phyloP scores from a whole-genome alignment of 176 grass and related monocot species.

The Zea luxurians region DNA sequence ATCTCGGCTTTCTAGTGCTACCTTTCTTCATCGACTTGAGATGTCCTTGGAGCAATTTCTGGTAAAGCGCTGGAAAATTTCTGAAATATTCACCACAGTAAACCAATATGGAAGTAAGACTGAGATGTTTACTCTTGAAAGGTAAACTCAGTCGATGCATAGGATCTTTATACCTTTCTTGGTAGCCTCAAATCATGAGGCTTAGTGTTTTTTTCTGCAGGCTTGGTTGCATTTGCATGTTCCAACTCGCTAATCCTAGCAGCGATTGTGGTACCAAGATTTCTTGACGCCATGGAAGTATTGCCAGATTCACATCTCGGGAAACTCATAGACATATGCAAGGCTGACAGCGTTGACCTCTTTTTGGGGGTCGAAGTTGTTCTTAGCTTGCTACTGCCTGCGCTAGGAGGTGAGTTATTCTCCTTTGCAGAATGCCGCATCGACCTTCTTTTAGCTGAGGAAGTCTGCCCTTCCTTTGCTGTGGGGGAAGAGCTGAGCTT shows the following conservation, averaged over 20 bases:
- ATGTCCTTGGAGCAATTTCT: constrained; percentile 1
- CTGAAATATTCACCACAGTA: constrained; percentile 37
- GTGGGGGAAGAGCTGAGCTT: constrained; percentile 36
- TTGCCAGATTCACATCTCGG: constrained; percentile 31
- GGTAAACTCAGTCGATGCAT: not conserved
- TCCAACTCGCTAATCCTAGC: constrained; percentile 54
- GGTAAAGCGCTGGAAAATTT: not conserved
- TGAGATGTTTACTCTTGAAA: not conserved
- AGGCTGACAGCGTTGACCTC: constrained; percentile 26
- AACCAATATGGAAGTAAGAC: constrained; percentile 7
- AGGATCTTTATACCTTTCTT: constrained; percentile 32
- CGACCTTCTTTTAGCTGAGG: constrained; percentile 21
- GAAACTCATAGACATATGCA: constrained; percentile 39
- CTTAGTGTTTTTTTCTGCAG: not conserved
- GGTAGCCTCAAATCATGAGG: constrained; percentile 30
- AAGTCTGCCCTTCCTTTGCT: constrained; percentile 27
- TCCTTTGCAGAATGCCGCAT: constrained; percentile 46
- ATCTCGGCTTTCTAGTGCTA: constrained; percentile 9
- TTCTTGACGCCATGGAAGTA: constrained; percentile 32
- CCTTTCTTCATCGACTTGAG: constrained; percentile 41
- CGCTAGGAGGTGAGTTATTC: constrained; percentile 51
- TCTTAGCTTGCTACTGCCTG: constrained; percentile 11
- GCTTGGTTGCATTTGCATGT: constrained; percentile 37
- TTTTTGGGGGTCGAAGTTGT: constrained; percentile 28
- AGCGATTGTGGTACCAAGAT: constrained; percentile 39